A percentile compares a stretch with the other conserved stretches of the same genome.
Evolutionary conservation across 176 grass and related monocot genomes (phyloP).

Genomic region (Panicum miliaceum): DNA sequence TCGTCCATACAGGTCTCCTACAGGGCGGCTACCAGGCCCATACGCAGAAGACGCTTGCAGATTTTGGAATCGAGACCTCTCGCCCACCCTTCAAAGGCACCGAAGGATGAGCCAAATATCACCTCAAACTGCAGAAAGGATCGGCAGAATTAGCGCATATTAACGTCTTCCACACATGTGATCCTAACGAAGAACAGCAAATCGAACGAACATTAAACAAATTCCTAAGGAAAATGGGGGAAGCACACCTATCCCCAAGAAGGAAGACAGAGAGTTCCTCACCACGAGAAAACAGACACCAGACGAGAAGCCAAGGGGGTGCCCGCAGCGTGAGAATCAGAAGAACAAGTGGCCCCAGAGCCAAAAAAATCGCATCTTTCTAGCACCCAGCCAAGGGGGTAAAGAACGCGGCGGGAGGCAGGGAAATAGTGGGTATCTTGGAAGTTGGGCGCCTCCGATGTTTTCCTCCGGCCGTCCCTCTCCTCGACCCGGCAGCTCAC

Average conservation of each 20-base stretch:
- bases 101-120: neutral
- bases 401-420: neutral
- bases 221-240: neutral
- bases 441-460: conserved; percentile 33
- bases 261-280: neutral
- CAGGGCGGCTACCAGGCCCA: neutral
- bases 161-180: neutral
- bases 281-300: conserved; percentile 24
- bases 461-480: conserved; percentile 34
- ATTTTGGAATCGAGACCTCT: conserved; percentile 9
- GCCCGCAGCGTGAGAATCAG: conserved; percentile 33
- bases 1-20: conserved; percentile 5
- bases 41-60: neutral
- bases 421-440: conserved; percentile 33
- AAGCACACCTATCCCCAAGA: neutral
- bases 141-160: neutral
- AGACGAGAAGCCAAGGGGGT: neutral
- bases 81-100: neutral
- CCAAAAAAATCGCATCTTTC: conserved; percentile 38
- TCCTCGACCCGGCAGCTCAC: conserved; percentile 35
- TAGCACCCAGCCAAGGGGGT: neutral
- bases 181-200: conserved; percentile 23
- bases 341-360: neutral
- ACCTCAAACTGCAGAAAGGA: conserved; percentile 26
- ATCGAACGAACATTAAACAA: neutral